These are phyloP conservation scores for Chrysanthemum seticuspe DNA, from an alignment of 129 eudicot species.

Conservation along the genomic window DNA sequence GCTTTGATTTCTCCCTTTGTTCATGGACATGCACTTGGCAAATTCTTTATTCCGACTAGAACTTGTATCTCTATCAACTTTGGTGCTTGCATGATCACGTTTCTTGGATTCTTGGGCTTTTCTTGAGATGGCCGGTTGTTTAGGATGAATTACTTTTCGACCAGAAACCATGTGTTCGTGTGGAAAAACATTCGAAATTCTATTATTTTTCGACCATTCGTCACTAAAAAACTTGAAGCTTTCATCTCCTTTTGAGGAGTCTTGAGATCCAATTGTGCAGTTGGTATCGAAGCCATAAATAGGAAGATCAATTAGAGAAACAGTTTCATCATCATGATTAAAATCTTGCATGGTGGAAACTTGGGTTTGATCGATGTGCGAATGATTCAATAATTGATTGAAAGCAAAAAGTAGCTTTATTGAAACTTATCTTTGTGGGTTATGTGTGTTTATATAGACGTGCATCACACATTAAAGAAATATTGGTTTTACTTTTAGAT, in stretches of 20 bases:
- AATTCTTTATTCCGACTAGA: constrained; percentile 4
- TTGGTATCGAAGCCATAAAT: constrained; percentile 11
- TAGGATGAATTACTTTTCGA: constrained; percentile 16
- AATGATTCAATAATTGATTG: background rate
- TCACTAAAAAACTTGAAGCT: constrained; percentile 34
- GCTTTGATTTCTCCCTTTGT: constrained; percentile 27
- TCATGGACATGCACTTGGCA: constrained; percentile 13
- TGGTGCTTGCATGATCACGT: constrained; percentile 9
- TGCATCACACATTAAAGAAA: background rate
- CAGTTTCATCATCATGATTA: constrained; percentile 24
- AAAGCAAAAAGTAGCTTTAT: constrained; percentile 18
- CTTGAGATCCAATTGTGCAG: constrained; percentile 15
- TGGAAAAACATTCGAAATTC: constrained; percentile 21
- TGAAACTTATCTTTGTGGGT: constrained; percentile 2
- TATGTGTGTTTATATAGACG: background rate
- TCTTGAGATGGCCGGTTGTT: constrained; percentile 21
- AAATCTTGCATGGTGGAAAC: constrained; percentile 15
- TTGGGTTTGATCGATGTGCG: constrained; percentile 5
- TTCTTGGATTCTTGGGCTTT: constrained; percentile 29
- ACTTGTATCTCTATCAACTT: background rate
- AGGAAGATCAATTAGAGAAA: constrained; percentile 35
- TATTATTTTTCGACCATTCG: constrained; percentile 22
- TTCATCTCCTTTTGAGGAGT: constrained; percentile 29
- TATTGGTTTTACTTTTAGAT: background rate
- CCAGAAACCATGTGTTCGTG: constrained; percentile 16